These are phyloP conservation scores for Clarkia xantiana DNA, from an alignment of 345 rosid genomes.

Conservation along the genomic window DNA sequence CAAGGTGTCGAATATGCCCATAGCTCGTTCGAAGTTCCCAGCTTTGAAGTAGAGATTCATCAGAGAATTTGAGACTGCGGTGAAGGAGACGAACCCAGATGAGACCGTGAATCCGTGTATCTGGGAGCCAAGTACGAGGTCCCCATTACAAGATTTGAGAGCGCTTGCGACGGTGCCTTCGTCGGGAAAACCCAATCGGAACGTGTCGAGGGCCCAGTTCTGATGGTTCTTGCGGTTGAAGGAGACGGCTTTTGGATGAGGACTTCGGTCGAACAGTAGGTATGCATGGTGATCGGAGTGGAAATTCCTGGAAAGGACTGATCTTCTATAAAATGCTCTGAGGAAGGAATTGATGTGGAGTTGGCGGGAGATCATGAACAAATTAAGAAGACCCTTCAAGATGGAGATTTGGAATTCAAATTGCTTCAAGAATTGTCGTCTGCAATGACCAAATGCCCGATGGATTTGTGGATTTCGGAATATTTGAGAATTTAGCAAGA, in stretches of 20 bases:
- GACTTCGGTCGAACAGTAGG: slow-evolving; percentile 4
- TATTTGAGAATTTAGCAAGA: no score
- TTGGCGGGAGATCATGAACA: slow-evolving; percentile 3
- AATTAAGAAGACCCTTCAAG: not conserved
- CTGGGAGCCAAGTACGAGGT: slow-evolving; percentile 40
- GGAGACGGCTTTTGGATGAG: slow-evolving; percentile 1
- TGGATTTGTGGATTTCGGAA: no score
- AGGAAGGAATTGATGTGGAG: not conserved
- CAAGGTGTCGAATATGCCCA: slow-evolving; percentile 50
- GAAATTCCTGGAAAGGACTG: not conserved
- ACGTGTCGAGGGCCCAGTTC: not conserved
- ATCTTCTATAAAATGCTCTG: not conserved
- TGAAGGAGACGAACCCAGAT: slow-evolving; percentile 41
- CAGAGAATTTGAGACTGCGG: slow-evolving; percentile 48
- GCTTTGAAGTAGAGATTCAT: slow-evolving; percentile 63
- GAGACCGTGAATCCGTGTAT: slow-evolving; percentile 53
- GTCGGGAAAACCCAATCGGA: slow-evolving; percentile 3
- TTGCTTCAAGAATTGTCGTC: no score
- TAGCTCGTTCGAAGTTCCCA: slow-evolving; percentile 32
- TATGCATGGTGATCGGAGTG: not conserved
- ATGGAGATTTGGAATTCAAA: not conserved
- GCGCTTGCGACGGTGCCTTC: slow-evolving; percentile 46
- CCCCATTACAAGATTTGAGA: slow-evolving; percentile 52
- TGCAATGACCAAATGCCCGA: no score
- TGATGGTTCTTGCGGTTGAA: not conserved